A percentile compares a stretch with the other conserved stretches of the same genome.
Conservation (phyloP, 306 rosid genomes). For the Lablab purpureus region DNA sequence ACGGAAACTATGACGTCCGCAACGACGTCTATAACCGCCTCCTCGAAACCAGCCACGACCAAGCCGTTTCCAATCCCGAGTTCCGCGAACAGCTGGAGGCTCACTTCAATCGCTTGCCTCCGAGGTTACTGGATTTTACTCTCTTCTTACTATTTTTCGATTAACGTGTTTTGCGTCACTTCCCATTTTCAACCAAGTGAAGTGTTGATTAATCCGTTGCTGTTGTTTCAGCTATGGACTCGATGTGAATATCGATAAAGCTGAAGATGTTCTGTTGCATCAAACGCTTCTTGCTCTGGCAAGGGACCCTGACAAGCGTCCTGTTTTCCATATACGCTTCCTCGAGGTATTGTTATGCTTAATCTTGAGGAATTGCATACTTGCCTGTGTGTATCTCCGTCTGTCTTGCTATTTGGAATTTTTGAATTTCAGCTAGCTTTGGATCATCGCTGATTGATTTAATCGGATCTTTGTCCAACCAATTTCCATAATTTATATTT, state of each 20-base stretch:
- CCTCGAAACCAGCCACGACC: constrained; percentile 68
- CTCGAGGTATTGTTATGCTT: constrained; percentile 68
- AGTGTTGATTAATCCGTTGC: constrained; percentile 22
- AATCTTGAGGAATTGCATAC: not conserved
- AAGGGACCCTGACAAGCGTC: constrained; percentile 91
- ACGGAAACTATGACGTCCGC: constrained; percentile 69
- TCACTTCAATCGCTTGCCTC: constrained; percentile 96
- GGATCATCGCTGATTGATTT: not conserved
- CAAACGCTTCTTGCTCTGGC: constrained; percentile 86
- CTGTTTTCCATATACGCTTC: constrained; percentile 85
- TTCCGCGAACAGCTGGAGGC: constrained; percentile 85
- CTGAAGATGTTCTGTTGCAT: constrained; percentile 92
- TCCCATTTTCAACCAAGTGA: not conserved
- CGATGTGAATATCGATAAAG: constrained; percentile 93
- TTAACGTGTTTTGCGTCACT: not conserved
- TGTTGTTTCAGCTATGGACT: constrained; percentile 84
- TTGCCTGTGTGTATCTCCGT: not conserved
- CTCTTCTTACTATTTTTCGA: constrained; percentile 13
- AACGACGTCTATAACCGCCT: constrained; percentile 85
- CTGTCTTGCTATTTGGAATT: not conserved
- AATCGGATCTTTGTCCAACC: not conserved
- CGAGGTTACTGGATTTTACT: constrained; percentile 59
- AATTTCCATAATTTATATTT: not conserved
- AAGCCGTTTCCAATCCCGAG: constrained; percentile 70
- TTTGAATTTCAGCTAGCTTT: not conserved